Evolutionary conservation across 192 early-diverging fungal genomes (phyloP).

Genomic region (Coemansia reversa): DNA sequence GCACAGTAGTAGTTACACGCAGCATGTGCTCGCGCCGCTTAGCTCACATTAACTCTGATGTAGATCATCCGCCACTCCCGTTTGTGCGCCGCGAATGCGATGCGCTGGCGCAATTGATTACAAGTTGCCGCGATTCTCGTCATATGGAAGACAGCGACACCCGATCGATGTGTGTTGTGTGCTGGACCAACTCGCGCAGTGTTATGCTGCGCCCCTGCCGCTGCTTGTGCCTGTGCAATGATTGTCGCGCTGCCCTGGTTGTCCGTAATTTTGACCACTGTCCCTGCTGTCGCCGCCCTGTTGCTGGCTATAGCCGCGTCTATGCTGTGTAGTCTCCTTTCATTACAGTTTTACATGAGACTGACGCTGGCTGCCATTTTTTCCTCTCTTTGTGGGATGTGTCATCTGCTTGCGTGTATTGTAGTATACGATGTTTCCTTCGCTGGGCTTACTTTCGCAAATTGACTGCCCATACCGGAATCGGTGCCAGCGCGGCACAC

Average conservation of each 20-base stretch:
- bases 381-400: not conserved
- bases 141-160: conserved; percentile 17
- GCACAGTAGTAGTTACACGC: conserved; percentile 30
- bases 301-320: conserved; percentile 49
- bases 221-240: conserved; percentile 52
- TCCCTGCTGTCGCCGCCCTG: conserved; percentile 45
- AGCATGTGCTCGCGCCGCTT: conserved; percentile 33
- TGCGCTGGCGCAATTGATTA: conserved; percentile 45
- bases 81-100: conserved; percentile 25
- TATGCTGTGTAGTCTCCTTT: conserved; percentile 31
- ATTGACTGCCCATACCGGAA: conserved; percentile 36
- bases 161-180: conserved; percentile 41
- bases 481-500: conserved; percentile 25
- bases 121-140: conserved; percentile 20
- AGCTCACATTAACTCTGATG: not conserved
- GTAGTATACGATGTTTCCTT: conserved; percentile 37
- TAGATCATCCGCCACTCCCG: conserved; percentile 24
- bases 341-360: not conserved
- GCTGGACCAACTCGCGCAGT: conserved; percentile 39
- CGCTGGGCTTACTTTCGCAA: conserved; percentile 26
- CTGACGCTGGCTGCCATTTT: not conserved
- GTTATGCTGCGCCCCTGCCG: conserved; percentile 54
- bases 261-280: conserved; percentile 51
- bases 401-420: not conserved
- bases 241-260: conserved; percentile 41